Evolutionary conservation across 164 flowering plant species (phyloP), one percentile per base, ranked within the genome.

Genomic region (Liriodendron chinense): DNA sequence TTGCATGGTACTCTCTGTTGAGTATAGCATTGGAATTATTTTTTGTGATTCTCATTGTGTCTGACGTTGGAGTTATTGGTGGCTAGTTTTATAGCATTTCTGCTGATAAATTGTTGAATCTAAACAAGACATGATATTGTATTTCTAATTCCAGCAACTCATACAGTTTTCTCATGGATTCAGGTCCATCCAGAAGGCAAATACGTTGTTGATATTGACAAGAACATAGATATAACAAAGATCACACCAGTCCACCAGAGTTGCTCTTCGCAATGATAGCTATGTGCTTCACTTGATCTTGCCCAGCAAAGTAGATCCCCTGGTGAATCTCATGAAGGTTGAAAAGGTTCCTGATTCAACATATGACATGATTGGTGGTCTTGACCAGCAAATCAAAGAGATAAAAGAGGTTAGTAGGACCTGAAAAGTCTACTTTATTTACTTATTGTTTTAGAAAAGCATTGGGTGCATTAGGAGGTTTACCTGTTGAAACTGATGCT

Each of bases 181-280:
- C 79, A 93, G 99, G 99, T 96, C 73, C 98, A 96, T 74, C 98
- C 99, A 28, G 99, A 96, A 76, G 99, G 99, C 21, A 96, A 96
- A 72, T 96, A 96, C 81, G 99, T 96, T 67, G 99, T 96, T 56
- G 98, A 96, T 76, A 86, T 94, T 76, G 99, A 94, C 83, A 96
- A 96, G 80, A 94, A 68, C 76, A 96, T 96, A 69, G 99, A 96
- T 81, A 94, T 96, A 76, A 94, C 98, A 20, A 96, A 94, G 74
- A 89, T 96, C 69, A 94, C 99, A 0, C 97, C 99, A n/a, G 49
- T 90, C 98, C 16, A 92, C 97, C 0, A 88, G 98, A 84, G 98
- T 96, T 81, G 99, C 98, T 25, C 90, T 94, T 65, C 97, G 97
- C 14, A 94, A 92, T 83, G 99, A 96, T 75, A 96, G 98, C 77